Percentiles rank a stretch among this genome's conserved stretches.
These are phyloP conservation scores for Globisporangium iwayamae DNA, from an alignment of 352 stramenopile genomes.

Conservation along the genomic window DNA sequence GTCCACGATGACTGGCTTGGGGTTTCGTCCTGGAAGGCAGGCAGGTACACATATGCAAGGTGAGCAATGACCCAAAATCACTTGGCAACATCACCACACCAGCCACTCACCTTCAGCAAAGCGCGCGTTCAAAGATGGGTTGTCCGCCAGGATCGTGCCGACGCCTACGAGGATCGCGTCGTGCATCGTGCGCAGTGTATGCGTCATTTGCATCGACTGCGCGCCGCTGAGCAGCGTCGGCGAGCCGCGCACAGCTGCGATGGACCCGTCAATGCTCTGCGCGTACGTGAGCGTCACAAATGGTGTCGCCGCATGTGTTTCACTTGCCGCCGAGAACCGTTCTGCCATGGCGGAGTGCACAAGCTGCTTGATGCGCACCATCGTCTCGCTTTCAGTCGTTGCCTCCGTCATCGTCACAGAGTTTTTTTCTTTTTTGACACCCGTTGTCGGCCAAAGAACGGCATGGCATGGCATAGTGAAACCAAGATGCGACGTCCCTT, in stretches of 20 bases:
- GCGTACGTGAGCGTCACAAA: conserved; percentile 87
- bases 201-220: conserved; percentile 85
- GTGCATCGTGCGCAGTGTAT: conserved; percentile 80
- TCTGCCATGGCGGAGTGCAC: conserved; percentile 10
- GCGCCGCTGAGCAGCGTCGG: conserved; percentile 68
- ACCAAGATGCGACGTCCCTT: too few species aligned
- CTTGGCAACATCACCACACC: neutral
- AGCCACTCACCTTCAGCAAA: conserved; percentile 41
- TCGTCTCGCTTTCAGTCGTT: neutral
- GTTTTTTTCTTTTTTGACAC: neutral
- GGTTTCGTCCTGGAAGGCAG: conserved; percentile 41
- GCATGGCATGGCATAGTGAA: too few species aligned
- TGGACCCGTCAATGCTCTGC: conserved; percentile 87
- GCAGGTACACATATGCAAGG: neutral
- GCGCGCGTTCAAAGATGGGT: conserved; percentile 81
- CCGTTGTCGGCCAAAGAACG: too few species aligned
- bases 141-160: conserved; percentile 82
- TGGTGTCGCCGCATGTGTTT: conserved; percentile 9
- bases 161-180: conserved; percentile 87
- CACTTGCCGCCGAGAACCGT: neutral
- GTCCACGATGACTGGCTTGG: conserved; percentile 76
- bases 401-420: neutral
- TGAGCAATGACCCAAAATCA: neutral
- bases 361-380: conserved; percentile 6
- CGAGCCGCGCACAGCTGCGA: conserved; percentile 58